Percentiles rank a stretch among this genome's conserved stretches.
phyloP scores from a whole-genome alignment of 768 basidiomycete genomes.

The Naganishia kalamii region DNA sequence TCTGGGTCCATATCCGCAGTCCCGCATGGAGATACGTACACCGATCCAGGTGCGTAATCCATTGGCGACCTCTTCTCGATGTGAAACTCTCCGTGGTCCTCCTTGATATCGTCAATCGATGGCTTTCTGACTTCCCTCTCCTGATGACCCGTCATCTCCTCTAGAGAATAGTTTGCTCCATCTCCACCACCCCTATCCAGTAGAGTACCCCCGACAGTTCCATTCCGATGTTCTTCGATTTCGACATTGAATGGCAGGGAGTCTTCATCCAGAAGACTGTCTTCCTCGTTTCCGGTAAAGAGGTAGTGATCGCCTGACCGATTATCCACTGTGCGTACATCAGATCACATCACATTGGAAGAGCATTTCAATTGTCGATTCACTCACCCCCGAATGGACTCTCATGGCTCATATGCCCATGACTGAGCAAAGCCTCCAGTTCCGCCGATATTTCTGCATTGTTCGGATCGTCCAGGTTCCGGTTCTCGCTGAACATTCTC shows the following conservation, averaged over 20 bases:
- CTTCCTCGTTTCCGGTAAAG: background rate
- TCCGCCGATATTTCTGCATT: constrained; percentile 7
- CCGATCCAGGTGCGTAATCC: too few relatives aligned
- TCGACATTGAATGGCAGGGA: background rate
- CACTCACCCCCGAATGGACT: background rate
- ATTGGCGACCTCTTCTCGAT: background rate
- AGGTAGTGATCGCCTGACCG: background rate
- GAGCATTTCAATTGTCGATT: background rate
- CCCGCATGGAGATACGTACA: too few relatives aligned
- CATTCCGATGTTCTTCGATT: background rate
- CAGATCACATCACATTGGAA: background rate
- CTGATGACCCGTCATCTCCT: too few relatives aligned
- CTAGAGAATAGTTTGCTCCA: too few relatives aligned
- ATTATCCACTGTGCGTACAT: background rate
- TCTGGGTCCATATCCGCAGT: too few relatives aligned
- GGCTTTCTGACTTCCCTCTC: too few relatives aligned
- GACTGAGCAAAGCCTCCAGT: background rate
- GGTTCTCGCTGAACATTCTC: constrained; percentile 14
- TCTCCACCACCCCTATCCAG: background rate
- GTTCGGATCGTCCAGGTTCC: background rate
- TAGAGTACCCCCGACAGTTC: background rate
- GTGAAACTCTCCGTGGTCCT: background rate
- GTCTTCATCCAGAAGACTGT: background rate
- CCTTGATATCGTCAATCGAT: too few relatives aligned
- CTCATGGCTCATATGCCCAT: background rate